Evolutionary conservation across 441 rosid species (phyloP).

Genomic region (Gossypium laxum): DNA sequence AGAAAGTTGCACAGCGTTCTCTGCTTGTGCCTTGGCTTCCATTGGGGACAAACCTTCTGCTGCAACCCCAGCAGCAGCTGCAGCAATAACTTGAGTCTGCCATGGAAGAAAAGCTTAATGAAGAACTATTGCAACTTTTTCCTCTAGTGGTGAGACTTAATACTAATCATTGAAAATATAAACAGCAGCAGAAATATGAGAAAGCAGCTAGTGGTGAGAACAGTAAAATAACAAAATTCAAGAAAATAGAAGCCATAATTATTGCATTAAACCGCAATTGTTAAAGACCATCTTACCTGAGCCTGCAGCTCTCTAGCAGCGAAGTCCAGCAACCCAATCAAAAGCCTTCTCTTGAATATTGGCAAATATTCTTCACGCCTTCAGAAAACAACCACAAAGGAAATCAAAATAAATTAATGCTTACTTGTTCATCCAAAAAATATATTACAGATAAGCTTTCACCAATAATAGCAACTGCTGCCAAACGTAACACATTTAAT

Average conservation of each 20-base stretch:
- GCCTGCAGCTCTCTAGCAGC: slow-evolving; percentile 94
- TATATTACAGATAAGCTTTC: not conserved
- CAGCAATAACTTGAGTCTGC: slow-evolving; percentile 99
- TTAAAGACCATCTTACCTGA: slow-evolving; percentile 45
- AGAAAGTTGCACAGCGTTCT: slow-evolving; percentile 91
- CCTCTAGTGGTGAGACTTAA: slow-evolving; percentile 3
- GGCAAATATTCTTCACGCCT: slow-evolving; percentile 98
- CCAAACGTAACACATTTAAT: not conserved
- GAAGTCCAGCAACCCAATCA: slow-evolving; percentile 90
- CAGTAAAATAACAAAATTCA: not conserved
- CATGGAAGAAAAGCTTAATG: slow-evolving; percentile 24
- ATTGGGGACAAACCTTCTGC: slow-evolving; percentile 89
- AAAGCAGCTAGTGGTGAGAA: not conserved
- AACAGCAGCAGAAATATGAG: not conserved
- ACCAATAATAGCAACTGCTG: not conserved
- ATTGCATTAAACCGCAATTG: not conserved
- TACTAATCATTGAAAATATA: slow-evolving; percentile 1
- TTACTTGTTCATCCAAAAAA: not conserved
- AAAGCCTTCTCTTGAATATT: slow-evolving; percentile 87
- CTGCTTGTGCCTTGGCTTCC: slow-evolving; percentile 84
- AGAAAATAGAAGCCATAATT: not conserved
- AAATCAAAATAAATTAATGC: not conserved
- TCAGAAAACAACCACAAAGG: slow-evolving; percentile 23
- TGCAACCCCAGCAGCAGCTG: slow-evolving; percentile 99
- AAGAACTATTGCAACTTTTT: slow-evolving; percentile 16